Base-by-base conservation (phyloP, 345 rosid genomes). In the Balakata baccata region DNA sequence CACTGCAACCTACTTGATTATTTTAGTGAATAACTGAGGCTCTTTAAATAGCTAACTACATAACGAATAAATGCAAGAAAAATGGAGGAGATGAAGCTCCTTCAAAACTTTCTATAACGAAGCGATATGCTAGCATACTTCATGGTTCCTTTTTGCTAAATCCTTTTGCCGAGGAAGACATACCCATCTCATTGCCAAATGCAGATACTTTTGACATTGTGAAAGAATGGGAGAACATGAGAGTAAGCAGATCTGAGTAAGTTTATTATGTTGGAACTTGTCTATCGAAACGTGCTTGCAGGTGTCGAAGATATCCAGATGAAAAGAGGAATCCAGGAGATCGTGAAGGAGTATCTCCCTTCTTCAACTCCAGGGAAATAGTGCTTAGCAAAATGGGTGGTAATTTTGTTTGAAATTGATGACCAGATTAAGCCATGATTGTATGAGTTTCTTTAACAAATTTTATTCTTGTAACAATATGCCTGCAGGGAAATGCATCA, bases 241-340 rank as follows among this genome's bases (percentile, higher is more conserved):
- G 98, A 94, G 74, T 78, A 84, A 64, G 89, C 92, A 0, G 98
- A 94, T 64, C 84, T 75, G 43, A 74, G 81, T 65, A 87, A 83
- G 86, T 93, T 94, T n/a, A 63, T 82, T 52, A 87, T 90, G 74
- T 76, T 94, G 87, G 93, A 94, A 76, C 74, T 79, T 82, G 91
- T 94, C 77, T 89, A 94, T 71, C 78, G 84, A 75, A 87, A 82
- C 84, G 87, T 90, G 94, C 79, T 87, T n/a, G 79, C 83, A 0
- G 87, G 93, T 20, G 96, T 94, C 13, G 90, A 94, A 81, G 97
- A 94, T 75, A 90, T 90, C 87, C 83, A 87, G 56, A 75, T 94
- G 89, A 90, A 91, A 84, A 87, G 80, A 81, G 82, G 94, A 79
- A 90, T 94, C 54, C 93, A 90, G 80, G 96, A 94, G 82, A 77